phyloP scores from a whole-genome alignment of 257 asterid species.

The Lavandula angustifolia region DNA sequence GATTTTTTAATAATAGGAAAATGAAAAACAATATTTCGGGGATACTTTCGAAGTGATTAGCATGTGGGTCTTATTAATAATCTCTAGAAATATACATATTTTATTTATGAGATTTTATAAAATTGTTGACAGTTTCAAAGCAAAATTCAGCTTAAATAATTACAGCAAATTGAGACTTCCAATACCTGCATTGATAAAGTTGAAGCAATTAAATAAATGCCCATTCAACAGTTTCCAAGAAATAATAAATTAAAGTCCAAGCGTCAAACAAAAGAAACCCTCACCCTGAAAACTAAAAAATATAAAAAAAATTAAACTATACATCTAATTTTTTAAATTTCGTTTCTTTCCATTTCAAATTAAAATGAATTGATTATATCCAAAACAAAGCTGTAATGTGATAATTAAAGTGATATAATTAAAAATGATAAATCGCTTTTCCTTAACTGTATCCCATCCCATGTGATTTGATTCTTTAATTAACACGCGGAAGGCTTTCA shows the following conservation, averaged over 20 bases:
- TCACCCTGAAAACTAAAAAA: not conserved
- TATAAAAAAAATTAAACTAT: too few relatives aligned
- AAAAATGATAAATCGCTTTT: slow-evolving; percentile 39
- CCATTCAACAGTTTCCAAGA: slow-evolving; percentile 34
- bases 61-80: slow-evolving; percentile 36
- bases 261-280: slow-evolving; percentile 31
- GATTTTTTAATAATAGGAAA: not conserved
- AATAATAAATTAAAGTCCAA: slow-evolving; percentile 7
- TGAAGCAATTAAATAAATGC: slow-evolving; percentile 14
- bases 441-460: slow-evolving; percentile 42
- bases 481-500: slow-evolving; percentile 50
- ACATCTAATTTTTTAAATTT: too few relatives aligned
- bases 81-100: not conserved
- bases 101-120: not conserved
- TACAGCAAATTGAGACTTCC: slow-evolving; percentile 44
- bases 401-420: slow-evolving; percentile 47
- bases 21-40: not conserved
- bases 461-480: slow-evolving; percentile 62
- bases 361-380: slow-evolving; percentile 14
- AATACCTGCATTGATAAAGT: slow-evolving; percentile 46
- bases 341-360: not conserved
- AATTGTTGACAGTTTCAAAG: slow-evolving; percentile 25
- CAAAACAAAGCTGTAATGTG: slow-evolving; percentile 45
- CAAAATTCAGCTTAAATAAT: slow-evolving; percentile 24
- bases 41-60: slow-evolving; percentile 30